Percentiles rank a stretch among this genome's conserved stretches.
Conservation (phyloP, 1,139 yeast species). For the Casaregolazyma suthepensis region DNA sequence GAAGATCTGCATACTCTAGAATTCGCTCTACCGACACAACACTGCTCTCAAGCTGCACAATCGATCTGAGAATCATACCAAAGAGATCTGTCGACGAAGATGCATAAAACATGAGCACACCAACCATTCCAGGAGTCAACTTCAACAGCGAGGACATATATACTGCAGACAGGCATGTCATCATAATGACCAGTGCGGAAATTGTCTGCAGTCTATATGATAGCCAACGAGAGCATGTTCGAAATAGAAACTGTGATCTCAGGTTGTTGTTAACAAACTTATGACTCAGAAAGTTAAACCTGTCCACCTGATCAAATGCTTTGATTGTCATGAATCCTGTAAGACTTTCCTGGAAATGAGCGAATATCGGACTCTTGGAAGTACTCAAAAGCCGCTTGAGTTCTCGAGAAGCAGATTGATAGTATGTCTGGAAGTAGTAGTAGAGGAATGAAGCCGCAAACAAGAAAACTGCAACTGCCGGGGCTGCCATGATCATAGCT, state of each 20-base stretch:
- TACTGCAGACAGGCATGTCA: conserved; percentile 44
- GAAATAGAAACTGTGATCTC: conserved; percentile 46
- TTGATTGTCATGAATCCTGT: conserved; percentile 68
- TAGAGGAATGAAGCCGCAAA: conserved; percentile 54
- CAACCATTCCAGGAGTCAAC: conserved; percentile 62
- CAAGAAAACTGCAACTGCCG: conserved; percentile 47
- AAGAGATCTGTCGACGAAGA: conserved; percentile 56
- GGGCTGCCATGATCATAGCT: conserved; percentile 65
- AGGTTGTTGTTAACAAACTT: conserved; percentile 59
- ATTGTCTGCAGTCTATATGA: conserved; percentile 61
- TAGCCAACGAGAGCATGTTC: conserved; percentile 56
- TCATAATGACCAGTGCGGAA: conserved; percentile 57
- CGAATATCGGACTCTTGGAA: conserved; percentile 69
- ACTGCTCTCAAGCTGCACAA: conserved; percentile 70
- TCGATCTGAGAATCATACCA: conserved; percentile 54
- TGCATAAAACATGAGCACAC: conserved; percentile 68
- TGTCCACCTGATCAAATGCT: conserved; percentile 45
- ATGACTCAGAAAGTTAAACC: conserved; percentile 51
- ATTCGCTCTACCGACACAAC: conserved; percentile 74
- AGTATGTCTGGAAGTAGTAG: conserved; percentile 76
- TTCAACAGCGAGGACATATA: conserved; percentile 49
- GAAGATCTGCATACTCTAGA: conserved; percentile 59
- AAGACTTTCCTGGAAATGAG: conserved; percentile 72
- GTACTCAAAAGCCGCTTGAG: conserved; percentile 74
- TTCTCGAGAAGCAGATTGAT: conserved; percentile 72